phyloP scores from a whole-genome alignment of 225 moss, liverwort and hornwort genomes.

The Rhytidiadelphus loreus region DNA sequence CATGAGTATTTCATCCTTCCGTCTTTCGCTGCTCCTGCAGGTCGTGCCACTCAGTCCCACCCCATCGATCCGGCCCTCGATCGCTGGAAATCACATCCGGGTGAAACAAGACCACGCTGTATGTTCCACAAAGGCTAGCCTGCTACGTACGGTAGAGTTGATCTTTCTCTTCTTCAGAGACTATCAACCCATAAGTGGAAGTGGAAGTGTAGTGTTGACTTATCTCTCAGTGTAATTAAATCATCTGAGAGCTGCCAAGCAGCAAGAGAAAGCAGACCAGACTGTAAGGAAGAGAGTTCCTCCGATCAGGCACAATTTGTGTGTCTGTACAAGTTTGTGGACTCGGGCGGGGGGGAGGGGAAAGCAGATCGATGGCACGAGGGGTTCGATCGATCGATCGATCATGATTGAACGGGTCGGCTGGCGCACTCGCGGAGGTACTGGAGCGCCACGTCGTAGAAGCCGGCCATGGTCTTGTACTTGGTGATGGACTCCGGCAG shows the following conservation, averaged over 20 bases:
- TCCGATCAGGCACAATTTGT: not conserved
- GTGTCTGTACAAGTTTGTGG: not conserved
- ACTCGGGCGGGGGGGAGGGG: not conserved
- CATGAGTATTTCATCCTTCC: not conserved
- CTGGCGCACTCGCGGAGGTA: constrained; percentile 44
- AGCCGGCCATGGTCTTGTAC: constrained; percentile 68
- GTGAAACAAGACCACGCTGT: not conserved
- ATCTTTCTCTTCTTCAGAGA: not conserved
- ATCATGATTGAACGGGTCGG: constrained; percentile 3
- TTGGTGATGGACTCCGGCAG: constrained; percentile 51
- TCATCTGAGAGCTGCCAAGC: not conserved
- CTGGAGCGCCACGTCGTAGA: constrained; percentile 40
- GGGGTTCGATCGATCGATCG: not conserved
- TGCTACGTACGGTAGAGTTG: not conserved
- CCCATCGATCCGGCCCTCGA: not conserved
- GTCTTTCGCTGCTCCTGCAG: not conserved
- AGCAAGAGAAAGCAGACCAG: not conserved
- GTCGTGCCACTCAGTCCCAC: not conserved
- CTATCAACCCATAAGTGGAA: not conserved
- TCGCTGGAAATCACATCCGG: not conserved
- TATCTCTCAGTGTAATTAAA: not conserved
- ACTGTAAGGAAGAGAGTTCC: not conserved
- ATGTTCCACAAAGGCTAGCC: not conserved
- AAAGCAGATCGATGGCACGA: not conserved
- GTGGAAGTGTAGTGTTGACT: not conserved